These are phyloP conservation scores for Phellinidium pouzarii DNA, from an alignment of 1,284 basidiomycete species.

Conservation along the genomic window DNA sequence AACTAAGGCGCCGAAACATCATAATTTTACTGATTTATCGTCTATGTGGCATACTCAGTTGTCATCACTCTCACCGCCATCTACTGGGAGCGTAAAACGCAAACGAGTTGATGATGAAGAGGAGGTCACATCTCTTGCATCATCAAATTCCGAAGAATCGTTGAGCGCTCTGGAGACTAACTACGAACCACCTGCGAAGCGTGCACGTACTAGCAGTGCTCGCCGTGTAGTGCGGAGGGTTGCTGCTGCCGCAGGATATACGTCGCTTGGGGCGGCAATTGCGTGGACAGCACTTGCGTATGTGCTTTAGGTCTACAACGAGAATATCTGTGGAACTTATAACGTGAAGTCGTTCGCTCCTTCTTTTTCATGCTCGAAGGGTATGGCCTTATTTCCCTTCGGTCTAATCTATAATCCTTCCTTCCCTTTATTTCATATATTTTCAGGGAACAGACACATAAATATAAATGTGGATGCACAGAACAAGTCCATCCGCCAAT, in stretches of 20 bases:
- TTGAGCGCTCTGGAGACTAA: neutral
- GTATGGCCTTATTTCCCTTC: neutral
- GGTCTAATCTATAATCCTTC: neutral
- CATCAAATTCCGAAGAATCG: neutral
- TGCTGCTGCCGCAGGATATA: conserved; percentile 13
- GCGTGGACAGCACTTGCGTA: conserved; percentile 13
- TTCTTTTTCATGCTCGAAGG: neutral
- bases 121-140: neutral
- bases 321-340: too few relatives aligned
- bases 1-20: too few relatives aligned
- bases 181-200: conserved; percentile 10
- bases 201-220: neutral
- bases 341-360: too few relatives aligned
- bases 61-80: too few relatives aligned
- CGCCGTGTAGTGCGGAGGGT: conserved; percentile 1
- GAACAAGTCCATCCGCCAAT: neutral
- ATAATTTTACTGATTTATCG: too few relatives aligned
- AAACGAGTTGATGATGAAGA: conserved; percentile 8
- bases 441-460: neutral
- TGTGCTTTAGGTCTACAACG: conserved; percentile 5
- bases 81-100: neutral
- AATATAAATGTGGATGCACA: neutral
- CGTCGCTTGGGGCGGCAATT: conserved; percentile 11
- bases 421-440: neutral
- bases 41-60: too few relatives aligned